Conservation (phyloP, 306 rosid species). For the Benincasa hispida region DNA sequence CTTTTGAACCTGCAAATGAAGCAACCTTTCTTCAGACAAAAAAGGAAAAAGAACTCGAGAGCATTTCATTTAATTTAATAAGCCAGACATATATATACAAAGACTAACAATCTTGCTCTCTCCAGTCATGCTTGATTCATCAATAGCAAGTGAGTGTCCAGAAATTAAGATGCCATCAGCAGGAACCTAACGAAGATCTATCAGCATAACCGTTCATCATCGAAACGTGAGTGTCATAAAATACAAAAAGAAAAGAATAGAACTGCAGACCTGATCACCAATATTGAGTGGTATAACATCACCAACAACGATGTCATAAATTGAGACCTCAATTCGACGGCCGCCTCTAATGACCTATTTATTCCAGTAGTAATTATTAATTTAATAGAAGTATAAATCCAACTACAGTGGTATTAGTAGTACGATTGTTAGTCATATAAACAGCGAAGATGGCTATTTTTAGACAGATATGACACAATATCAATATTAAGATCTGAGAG, state of each 20-base stretch:
- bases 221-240: conserved; percentile 5
- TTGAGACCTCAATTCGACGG: conserved; percentile 75
- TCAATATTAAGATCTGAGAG: not conserved
- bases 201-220: conserved; percentile 9
- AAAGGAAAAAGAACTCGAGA: not conserved
- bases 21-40: conserved; percentile 1
- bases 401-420: not conserved
- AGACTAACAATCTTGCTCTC: conserved; percentile 86
- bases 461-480: not conserved
- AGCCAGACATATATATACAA: conserved; percentile 4
- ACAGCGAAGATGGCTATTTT: not conserved
- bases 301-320: conserved; percentile 85
- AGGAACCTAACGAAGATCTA: conserved; percentile 49
- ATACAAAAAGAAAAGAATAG: not conserved
- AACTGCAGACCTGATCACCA: conserved; percentile 60
- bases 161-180: conserved; percentile 75
- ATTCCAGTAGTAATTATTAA: not conserved
- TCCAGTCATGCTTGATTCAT: conserved; percentile 97
- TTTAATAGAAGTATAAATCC: not conserved
- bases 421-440: not conserved
- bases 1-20: conserved; percentile 43
- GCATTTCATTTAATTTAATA: not conserved
- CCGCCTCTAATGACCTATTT: conserved; percentile 78
- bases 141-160: conserved; percentile 87
- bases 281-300: conserved; percentile 82